Evolutionary conservation across 805 yeast species (phyloP).

Genomic region (Candida cerambycidarum): DNA sequence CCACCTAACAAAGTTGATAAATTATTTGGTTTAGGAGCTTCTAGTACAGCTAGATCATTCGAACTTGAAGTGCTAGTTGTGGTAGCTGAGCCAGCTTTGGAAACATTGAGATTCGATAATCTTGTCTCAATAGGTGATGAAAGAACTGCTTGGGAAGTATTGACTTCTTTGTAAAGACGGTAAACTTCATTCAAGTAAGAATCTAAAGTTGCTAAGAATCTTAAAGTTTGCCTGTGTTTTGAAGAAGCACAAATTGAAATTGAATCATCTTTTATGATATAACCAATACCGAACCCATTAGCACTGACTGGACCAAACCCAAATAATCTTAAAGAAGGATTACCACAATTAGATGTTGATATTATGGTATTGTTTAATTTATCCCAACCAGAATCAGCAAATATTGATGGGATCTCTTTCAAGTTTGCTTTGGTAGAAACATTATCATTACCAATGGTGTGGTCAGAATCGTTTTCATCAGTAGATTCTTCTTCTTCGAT

Average conservation of each 20-base stretch:
- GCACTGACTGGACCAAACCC: constrained; percentile 63
- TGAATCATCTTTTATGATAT: constrained; percentile 51
- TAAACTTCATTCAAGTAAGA: constrained; percentile 50
- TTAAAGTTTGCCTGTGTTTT: constrained; percentile 58
- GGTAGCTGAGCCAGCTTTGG: background rate
- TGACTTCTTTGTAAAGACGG: constrained; percentile 27
- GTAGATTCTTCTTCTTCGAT: constrained; percentile 28
- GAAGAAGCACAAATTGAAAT: constrained; percentile 56
- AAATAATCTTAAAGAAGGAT: constrained; percentile 56
- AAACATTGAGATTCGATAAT: constrained; percentile 24
- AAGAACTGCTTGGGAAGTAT: constrained; percentile 17
- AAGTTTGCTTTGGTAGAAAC: constrained; percentile 26
- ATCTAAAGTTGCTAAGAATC: constrained; percentile 54
- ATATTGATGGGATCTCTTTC: constrained; percentile 62
- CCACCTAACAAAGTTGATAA: constrained; percentile 50
- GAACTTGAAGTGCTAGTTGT: constrained; percentile 1
- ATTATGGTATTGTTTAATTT: constrained; percentile 74
- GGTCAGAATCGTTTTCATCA: constrained; percentile 22
- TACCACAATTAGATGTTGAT: constrained; percentile 64
- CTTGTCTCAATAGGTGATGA: constrained; percentile 26
- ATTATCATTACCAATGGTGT: constrained; percentile 25
- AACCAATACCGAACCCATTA: constrained; percentile 60
- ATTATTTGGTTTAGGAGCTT: constrained; percentile 21
- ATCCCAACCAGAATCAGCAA: constrained; percentile 88
- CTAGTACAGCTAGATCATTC: constrained; percentile 4